These are phyloP conservation scores for Ganoderma boninense DNA, from an alignment of 1,284 basidiomycete genomes.

Conservation along the genomic window DNA sequence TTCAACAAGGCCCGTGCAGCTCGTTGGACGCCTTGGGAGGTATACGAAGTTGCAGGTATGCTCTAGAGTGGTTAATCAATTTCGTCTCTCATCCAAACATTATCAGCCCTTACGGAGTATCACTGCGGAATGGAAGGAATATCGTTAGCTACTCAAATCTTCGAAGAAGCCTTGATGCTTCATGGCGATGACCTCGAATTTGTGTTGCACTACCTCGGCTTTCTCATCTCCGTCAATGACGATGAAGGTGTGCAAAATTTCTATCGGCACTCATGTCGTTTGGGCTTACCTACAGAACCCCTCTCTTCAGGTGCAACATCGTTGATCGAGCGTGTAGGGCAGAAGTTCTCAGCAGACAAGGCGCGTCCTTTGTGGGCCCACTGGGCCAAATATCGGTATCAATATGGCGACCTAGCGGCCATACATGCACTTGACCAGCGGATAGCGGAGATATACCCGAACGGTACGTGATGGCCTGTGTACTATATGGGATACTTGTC, in stretches of 20 bases:
- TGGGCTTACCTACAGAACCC: constrained; percentile 12
- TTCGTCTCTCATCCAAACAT: constrained; percentile 9
- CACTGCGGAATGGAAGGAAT: constrained; percentile 87
- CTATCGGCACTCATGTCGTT: too few relatives aligned
- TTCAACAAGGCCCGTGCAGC: constrained; percentile 91
- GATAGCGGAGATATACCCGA: constrained; percentile 88
- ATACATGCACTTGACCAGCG: constrained; percentile 90
- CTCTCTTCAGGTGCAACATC: constrained; percentile 85
- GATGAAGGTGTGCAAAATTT: constrained; percentile 80
- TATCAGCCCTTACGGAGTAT: constrained; percentile 92
- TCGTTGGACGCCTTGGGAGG: constrained; percentile 89
- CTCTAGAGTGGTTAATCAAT: constrained; percentile 5
- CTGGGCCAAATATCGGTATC: constrained; percentile 96
- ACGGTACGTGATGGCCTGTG: too few relatives aligned
- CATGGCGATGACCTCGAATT: constrained; percentile 89
- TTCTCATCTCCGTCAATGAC: constrained; percentile 95
- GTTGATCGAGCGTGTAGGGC: constrained; percentile 89
- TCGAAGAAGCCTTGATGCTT: constrained; percentile 91
- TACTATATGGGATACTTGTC: too few relatives aligned
- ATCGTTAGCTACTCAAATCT: constrained; percentile 89
- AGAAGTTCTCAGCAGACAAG: constrained; percentile 80
- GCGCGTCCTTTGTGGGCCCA: constrained; percentile 93
- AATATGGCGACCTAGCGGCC: constrained; percentile 90
- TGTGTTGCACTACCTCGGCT: constrained; percentile 90
- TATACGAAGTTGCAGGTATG: constrained; percentile 91